Evolutionary conservation across 2,329 filamentous ascomycete species (phyloP), one percentile per base, ranked within the genome.

Genomic region (Curvularia verruculosa): DNA sequence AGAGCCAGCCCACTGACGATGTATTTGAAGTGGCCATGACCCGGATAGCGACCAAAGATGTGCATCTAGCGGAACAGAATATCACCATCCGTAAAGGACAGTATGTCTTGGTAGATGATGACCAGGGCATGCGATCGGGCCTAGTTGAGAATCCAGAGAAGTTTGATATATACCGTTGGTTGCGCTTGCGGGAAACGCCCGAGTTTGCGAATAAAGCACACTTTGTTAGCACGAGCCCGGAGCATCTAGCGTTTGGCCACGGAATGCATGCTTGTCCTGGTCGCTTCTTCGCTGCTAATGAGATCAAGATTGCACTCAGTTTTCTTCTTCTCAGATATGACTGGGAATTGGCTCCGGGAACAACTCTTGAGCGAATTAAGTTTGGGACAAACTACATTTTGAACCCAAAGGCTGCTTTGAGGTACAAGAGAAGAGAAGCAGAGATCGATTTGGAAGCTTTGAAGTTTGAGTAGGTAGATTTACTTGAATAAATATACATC

Each of bases 271-370:
- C 45, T 21, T 51, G 39, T 21, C 49, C 49, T 13, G 49, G 49
- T 9, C 46, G 65, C 7, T 69, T 70, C 53, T 68, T 70, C 39
- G 66, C 63, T 0, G 58, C 57, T 6, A 61, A 65, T 18, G 63
- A 64, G 52, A 60, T 63, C 13, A 67, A 69, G 43, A 54, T 65
- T 3, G 52, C 60, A 3, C 23, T 70, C 0, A 45, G 54, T 7
- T 41, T 43, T 15, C 49, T 51, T 15, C 28, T 51, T n/a, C 3
- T 51, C 2, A 51, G 23, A 9, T 44, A 43, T 12, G 49, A 43
- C 15, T 51, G 49, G 49, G 49, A 43, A 43, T 5, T 24, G 28
- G n/a, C 10, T 3, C 18, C 39, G 2, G 44, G 26, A 6, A 19
- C 53, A 7, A 37, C 12, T 26, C 1, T 45, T 3, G 56, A 49